Conservation (phyloP, 495 filamentous ascomycete genomes). For the Penicillium fimorum region DNA sequence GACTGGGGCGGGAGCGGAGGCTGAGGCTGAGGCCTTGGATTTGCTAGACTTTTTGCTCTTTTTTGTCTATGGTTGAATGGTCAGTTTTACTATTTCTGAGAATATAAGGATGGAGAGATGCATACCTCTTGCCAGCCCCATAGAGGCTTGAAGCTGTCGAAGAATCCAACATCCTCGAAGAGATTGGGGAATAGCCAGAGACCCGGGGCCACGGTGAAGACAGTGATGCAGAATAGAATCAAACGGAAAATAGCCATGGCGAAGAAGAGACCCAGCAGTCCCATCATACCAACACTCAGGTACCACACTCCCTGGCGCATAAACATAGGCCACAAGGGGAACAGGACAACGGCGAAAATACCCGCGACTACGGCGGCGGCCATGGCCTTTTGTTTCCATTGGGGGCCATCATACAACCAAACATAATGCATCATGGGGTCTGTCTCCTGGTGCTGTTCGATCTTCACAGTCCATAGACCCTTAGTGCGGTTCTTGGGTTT, state of each 20-base stretch:
- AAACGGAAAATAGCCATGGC: slow-evolving; percentile 95
- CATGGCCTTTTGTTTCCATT: slow-evolving; percentile 90
- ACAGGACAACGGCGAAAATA: slow-evolving; percentile 87
- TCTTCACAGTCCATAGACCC: slow-evolving; percentile 92
- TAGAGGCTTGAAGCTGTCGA: slow-evolving; percentile 93
- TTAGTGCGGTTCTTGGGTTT: slow-evolving; percentile 86
- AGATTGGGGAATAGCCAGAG: slow-evolving; percentile 98
- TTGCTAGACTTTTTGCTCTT: slow-evolving; percentile 67
- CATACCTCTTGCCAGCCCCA: slow-evolving; percentile 98
- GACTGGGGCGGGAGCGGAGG: slow-evolving; percentile 21
- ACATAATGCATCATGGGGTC: slow-evolving; percentile 89
- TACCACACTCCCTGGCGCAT: slow-evolving; percentile 96
- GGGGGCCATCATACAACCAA: slow-evolving; percentile 93
- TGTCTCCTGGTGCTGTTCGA: slow-evolving; percentile 96
- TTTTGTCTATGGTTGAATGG: slow-evolving; percentile 29
- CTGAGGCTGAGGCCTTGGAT: slow-evolving; percentile 50
- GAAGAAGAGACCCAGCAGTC: slow-evolving; percentile 91
- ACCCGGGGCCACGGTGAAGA: slow-evolving; percentile 80
- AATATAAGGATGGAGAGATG: background rate
- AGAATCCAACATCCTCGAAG: slow-evolving; percentile 97
- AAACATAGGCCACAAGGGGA: slow-evolving; percentile 93
- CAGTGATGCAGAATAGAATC: slow-evolving; percentile 91
- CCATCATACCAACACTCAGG: slow-evolving; percentile 90
- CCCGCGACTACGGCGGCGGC: slow-evolving; percentile 75
- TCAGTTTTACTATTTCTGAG: background rate